Conservation (phyloP, 2,329 filamentous ascomycete genomes). For the Sphaerostilbella broomeana region DNA sequence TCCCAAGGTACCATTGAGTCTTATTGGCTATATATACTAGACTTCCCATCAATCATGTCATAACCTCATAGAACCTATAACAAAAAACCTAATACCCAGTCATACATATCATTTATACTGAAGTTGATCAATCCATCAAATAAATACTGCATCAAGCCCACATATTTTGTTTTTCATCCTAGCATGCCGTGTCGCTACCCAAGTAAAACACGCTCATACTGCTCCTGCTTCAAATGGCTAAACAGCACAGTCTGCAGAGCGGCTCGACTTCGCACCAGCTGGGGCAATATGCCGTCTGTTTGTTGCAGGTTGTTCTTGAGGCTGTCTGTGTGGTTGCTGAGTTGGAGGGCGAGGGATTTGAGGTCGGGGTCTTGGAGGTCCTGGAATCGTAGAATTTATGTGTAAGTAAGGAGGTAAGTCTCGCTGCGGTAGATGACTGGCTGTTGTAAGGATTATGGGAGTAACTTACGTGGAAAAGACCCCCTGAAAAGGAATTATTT, state of each 20-base stretch:
- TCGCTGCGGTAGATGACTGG: no score
- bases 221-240: slow-evolving; percentile 36
- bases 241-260: slow-evolving; percentile 44
- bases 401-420: no score
- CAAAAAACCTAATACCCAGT: no score
- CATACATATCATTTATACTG: no score
- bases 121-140: no score
- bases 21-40: no score
- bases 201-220: slow-evolving; percentile 44
- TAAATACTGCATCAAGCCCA: no score
- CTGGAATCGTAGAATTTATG: slow-evolving; percentile 21
- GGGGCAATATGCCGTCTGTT: slow-evolving; percentile 44
- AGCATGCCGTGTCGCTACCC: no score
- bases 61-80: no score
- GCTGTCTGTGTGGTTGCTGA: slow-evolving; percentile 51
- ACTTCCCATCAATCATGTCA: no score
- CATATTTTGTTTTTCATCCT: no score
- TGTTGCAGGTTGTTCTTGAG: slow-evolving; percentile 48
- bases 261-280: slow-evolving; percentile 42
- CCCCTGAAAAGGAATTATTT: neutral
- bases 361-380: slow-evolving; percentile 34
- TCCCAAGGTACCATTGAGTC: no score
- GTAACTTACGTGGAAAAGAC: slow-evolving; percentile 17
- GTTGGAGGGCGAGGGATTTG: slow-evolving; percentile 39
- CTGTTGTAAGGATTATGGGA: neutral